phyloP scores from a whole-genome alignment of 108 stramenopile genomes.

The Discostella stelligeroides region DNA sequence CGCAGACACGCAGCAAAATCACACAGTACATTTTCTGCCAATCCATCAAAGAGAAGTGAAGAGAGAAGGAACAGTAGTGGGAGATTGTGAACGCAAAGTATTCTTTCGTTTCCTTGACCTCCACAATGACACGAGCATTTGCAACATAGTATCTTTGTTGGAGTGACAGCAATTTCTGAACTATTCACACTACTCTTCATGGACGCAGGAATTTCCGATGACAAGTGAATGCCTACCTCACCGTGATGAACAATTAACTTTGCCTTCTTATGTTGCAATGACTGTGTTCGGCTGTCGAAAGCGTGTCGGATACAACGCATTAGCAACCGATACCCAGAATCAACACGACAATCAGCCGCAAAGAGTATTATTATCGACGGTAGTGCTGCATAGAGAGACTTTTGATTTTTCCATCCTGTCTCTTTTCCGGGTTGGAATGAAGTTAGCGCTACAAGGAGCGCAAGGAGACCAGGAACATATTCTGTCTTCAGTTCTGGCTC shows the following conservation, averaged over 20 bases:
- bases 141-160: conserved; percentile 21
- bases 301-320: conserved; percentile 14
- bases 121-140: conserved; percentile 22
- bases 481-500: too few species aligned
- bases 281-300: conserved; percentile 18
- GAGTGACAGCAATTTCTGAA: conserved; percentile 5
- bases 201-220: conserved; percentile 13
- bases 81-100: conserved; percentile 14
- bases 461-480: too few species aligned
- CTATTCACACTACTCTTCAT: conserved; percentile 20
- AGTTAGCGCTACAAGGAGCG: too few species aligned
- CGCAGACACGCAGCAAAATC: conserved; percentile 16
- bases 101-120: too few species aligned
- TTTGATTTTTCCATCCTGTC: too few species aligned
- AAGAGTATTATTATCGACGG: conserved; percentile 14
- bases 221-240: conserved; percentile 17
- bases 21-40: conserved; percentile 16
- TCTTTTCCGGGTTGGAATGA: not conserved
- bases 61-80: conserved; percentile 7
- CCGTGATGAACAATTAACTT: conserved; percentile 10
- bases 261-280: conserved; percentile 7
- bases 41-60: conserved; percentile 7
- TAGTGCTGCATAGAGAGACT: conserved; percentile 12
- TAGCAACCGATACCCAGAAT: conserved; percentile 13
- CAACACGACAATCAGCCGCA: conserved; percentile 16